Evolutionary conservation across 345 rosid genomes (phyloP), one percentile per base, ranked within the genome.

Genomic region (Physaria fendleri): DNA sequence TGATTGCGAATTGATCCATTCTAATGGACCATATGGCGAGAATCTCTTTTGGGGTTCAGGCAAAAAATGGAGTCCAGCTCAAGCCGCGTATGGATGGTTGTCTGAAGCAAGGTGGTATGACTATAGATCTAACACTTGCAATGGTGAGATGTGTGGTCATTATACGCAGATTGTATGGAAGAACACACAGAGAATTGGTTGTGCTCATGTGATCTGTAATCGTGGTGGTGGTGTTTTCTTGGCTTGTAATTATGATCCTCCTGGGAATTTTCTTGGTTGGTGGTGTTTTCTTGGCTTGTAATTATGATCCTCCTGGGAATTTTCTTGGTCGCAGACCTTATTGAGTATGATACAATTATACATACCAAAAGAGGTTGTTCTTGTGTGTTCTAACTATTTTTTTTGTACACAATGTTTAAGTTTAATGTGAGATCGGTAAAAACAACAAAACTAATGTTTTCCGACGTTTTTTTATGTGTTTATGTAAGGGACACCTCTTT

Each of bases 11-110:
- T 48, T 90, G 66, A 72, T 9, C 65, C 97, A 90, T 66, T 90
- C 97, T 0, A 82, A 85, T 4, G 97, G 97, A 15, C 88, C 88
- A 0, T 87, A 80, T 3, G 97, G 97, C 8, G 97, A 90, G 81
- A 90, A 90, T 68, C 83, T 90, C 38, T 90, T 90, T 24, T 90
- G 97, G 97, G 97, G 97, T 0, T 85, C 95, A 13, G 97, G 97
- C 11, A 10, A 22, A 0, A 85, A 69, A 6, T 90, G 97, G 97
- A 72, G 49, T n/a, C 87, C 95, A 1, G 77, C 59, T 8, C 83
- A 87, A 78, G 97, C 95, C 0, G 87, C 74, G 3, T 25, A 43
- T 9, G 85, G 76, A 2, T 90, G 97, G 97, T 64, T 83, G 6
- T 69, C 83, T 4, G 97, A 90, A 75, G 77, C 78, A 27, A 67